These are phyloP conservation scores for Fusarium sp. DNA, from an alignment of 2,329 filamentous ascomycete genomes.

Conservation along the genomic window DNA sequence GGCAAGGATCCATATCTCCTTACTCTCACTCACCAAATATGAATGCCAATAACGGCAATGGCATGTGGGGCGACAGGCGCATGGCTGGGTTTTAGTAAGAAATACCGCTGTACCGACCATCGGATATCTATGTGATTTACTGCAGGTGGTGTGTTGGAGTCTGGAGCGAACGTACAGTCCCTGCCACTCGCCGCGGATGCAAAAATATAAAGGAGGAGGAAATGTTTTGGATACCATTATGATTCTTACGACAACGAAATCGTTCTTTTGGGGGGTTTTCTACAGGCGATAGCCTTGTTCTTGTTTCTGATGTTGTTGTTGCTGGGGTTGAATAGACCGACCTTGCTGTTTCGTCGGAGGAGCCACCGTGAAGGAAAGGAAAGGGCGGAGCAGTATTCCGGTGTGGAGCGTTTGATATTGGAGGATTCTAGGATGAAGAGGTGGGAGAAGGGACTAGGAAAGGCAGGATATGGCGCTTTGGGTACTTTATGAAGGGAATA, in stretches of 20 bases:
- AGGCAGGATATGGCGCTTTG: slow-evolving; percentile 24
- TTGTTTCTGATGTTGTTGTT: slow-evolving; percentile 23
- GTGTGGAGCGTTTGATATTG: slow-evolving; percentile 31
- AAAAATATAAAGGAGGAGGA: slow-evolving; percentile 15
- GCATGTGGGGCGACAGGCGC: slow-evolving; percentile 35
- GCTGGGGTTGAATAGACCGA: slow-evolving; percentile 24
- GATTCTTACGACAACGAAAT: slow-evolving; percentile 35
- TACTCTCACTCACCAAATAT: slow-evolving; percentile 53
- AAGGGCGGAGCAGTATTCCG: slow-evolving; percentile 8
- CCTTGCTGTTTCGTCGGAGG: slow-evolving; percentile 15
- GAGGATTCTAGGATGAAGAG: slow-evolving; percentile 17
- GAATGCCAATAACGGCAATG: slow-evolving; percentile 40
- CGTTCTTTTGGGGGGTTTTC: background rate
- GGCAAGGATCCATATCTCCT: slow-evolving; percentile 53
- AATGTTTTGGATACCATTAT: slow-evolving; percentile 40
- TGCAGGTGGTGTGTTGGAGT: background rate
- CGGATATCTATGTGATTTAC: slow-evolving; percentile 5
- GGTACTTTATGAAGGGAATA: slow-evolving; percentile 37
- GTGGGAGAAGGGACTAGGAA: slow-evolving; percentile 9
- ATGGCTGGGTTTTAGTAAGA: slow-evolving; percentile 35
- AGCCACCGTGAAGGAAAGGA: background rate
- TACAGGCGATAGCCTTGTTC: slow-evolving; percentile 23
- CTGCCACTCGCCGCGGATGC: slow-evolving; percentile 6
- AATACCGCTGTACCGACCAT: background rate
- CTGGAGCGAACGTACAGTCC: background rate